phyloP scores from a whole-genome alignment of 2,329 filamentous ascomycete species.

The Incumbomyces delicatus region DNA sequence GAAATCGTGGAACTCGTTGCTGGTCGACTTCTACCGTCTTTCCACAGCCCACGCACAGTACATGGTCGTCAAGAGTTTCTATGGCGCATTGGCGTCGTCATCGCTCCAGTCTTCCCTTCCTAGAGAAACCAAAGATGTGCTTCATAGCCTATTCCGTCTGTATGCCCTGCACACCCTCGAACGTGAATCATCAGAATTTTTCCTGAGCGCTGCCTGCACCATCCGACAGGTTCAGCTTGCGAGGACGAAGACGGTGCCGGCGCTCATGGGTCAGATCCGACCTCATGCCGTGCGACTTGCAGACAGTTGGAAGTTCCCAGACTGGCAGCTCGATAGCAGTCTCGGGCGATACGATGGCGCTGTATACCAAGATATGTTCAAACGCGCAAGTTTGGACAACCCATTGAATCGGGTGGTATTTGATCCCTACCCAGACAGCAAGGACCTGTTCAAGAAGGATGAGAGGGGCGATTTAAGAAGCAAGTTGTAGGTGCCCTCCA shows the following conservation, averaged over 20 bases:
- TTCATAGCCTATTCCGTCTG: conserved; percentile 59
- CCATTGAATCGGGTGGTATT: conserved; percentile 63
- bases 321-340: conserved; percentile 66
- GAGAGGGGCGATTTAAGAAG: conserved; percentile 15
- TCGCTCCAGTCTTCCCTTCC: conserved; percentile 47
- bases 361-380: conserved; percentile 70
- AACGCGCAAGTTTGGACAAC: conserved; percentile 61
- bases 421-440: conserved; percentile 59
- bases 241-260: conserved; percentile 57
- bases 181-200: conserved; percentile 62
- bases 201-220: conserved; percentile 57
- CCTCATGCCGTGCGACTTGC: conserved; percentile 64
- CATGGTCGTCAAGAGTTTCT: conserved; percentile 70
- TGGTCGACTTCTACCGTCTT: conserved; percentile 69
- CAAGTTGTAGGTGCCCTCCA: conserved; percentile 13
- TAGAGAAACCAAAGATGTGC: conserved; percentile 45
- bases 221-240: conserved; percentile 63
- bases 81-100: conserved; percentile 53
- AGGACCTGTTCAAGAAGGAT: conserved; percentile 52
- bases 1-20: conserved; percentile 65
- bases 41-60: conserved; percentile 68
- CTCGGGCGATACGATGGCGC: conserved; percentile 62
- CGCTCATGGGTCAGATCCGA: conserved; percentile 59
- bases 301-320: conserved; percentile 66
- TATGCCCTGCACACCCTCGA: conserved; percentile 58